phyloP scores from a whole-genome alignment of 1,284 basidiomycete species.

The Ganoderma lucidum region DNA sequence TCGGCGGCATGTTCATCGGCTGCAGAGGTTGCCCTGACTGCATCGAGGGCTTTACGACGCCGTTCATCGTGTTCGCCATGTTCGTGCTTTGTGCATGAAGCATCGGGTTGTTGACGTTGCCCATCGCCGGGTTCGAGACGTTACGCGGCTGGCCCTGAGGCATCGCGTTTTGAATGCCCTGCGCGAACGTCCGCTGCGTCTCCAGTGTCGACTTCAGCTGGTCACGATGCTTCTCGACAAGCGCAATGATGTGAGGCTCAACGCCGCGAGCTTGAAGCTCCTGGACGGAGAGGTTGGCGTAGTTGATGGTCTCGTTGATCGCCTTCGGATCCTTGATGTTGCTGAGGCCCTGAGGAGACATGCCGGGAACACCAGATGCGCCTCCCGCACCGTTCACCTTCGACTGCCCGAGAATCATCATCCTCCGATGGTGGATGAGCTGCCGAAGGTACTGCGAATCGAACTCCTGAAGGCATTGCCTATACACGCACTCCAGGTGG shows the following conservation, averaged over 20 bases:
- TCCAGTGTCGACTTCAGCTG: slow-evolving; percentile 50
- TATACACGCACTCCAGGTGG: slow-evolving; percentile 67
- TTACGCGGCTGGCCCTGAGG: slow-evolving; percentile 22
- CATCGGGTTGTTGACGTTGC: slow-evolving; percentile 20
- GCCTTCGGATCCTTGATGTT: slow-evolving; percentile 38
- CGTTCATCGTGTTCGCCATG: slow-evolving; percentile 4
- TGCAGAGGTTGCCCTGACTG: not conserved
- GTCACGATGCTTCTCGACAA: slow-evolving; percentile 64
- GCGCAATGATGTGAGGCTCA: slow-evolving; percentile 57
- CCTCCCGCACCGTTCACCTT: slow-evolving; percentile 11
- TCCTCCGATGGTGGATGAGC: slow-evolving; percentile 24
- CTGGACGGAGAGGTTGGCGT: slow-evolving; percentile 51
- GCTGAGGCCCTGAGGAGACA: slow-evolving; percentile 10
- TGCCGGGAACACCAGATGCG: not conserved
- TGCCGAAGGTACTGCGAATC: slow-evolving; percentile 59
- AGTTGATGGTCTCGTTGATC: slow-evolving; percentile 51
- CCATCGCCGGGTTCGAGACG: slow-evolving; percentile 18
- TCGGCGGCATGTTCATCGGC: slow-evolving; percentile 5
- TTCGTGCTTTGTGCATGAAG: slow-evolving; percentile 14
- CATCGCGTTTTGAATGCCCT: slow-evolving; percentile 24
- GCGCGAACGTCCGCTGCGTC: slow-evolving; percentile 50
- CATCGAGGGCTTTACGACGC: not conserved
- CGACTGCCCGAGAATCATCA: slow-evolving; percentile 20
- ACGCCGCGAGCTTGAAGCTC: slow-evolving; percentile 63
- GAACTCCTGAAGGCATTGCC: slow-evolving; percentile 62